Conservation (phyloP, 2,329 filamentous ascomycete species). For the Aspergillus sp. region DNA sequence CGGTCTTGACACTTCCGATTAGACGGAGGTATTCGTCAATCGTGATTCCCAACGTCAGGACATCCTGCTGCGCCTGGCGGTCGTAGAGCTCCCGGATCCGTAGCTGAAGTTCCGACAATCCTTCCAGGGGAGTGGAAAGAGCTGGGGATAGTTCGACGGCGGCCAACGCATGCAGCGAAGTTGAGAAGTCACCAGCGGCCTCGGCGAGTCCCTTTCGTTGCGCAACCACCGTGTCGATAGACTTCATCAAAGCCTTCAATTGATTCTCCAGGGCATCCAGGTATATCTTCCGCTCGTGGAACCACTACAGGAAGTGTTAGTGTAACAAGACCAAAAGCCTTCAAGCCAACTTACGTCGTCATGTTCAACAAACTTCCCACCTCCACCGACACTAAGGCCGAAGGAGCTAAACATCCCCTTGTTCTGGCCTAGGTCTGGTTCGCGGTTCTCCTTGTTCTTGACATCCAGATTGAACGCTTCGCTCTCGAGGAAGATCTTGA, state of each 20-base stretch:
- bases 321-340: background rate
- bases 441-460: constrained; percentile 94
- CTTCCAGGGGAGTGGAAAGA: constrained; percentile 83
- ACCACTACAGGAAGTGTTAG: constrained; percentile 64
- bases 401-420: constrained; percentile 90
- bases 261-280: constrained; percentile 91
- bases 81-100: constrained; percentile 95
- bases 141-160: constrained; percentile 88
- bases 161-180: constrained; percentile 86
- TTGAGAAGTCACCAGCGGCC: constrained; percentile 87
- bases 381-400: constrained; percentile 71
- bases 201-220: constrained; percentile 94
- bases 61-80: constrained; percentile 93
- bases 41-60: constrained; percentile 92
- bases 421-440: constrained; percentile 80
- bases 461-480: constrained; percentile 94
- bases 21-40: constrained; percentile 97
- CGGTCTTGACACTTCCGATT: constrained; percentile 91
- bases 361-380: constrained; percentile 91
- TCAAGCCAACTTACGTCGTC: constrained; percentile 68
- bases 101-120: constrained; percentile 87
- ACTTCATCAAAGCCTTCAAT: constrained; percentile 83
- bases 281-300: constrained; percentile 93
- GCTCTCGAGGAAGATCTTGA: constrained; percentile 96
- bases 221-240: constrained; percentile 86